Evolutionary conservation across 306 rosid species (phyloP).

Genomic region (Quercus engelmannii): DNA sequence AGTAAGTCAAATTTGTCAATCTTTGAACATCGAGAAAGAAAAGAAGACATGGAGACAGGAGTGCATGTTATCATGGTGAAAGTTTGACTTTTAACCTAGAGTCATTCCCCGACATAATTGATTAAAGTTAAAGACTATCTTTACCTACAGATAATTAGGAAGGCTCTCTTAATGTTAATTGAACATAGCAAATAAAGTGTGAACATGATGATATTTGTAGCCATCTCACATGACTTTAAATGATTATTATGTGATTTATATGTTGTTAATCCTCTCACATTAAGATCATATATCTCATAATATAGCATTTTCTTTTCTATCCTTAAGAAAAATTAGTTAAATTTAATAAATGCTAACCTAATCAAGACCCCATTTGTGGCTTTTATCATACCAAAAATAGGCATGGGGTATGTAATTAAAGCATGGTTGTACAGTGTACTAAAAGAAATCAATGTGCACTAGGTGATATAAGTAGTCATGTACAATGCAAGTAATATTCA

Average conservation of each 20-base stretch:
- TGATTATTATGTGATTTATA: slow-evolving; percentile 26
- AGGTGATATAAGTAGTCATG: no score
- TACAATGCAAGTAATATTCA: no score
- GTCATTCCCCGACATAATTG: slow-evolving; percentile 1
- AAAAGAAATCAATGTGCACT: no score
- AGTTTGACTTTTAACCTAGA: slow-evolving; percentile 22
- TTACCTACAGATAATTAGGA: slow-evolving; percentile 9
- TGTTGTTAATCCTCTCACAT: slow-evolving; percentile 7
- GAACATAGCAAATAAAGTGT: slow-evolving; percentile 10
- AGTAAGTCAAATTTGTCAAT: background rate
- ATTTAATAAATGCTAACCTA: no score
- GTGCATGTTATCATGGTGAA: slow-evolving; percentile 21
- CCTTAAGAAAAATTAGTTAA: no score
- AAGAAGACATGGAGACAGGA: background rate
- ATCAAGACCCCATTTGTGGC: no score
- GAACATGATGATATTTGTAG: slow-evolving; percentile 18
- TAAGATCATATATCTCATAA: no score
- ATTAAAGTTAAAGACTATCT: slow-evolving; percentile 10
- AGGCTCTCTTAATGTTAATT: slow-evolving; percentile 19
- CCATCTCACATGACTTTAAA: slow-evolving; percentile 30
- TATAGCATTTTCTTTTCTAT: no score
- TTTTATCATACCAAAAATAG: no score
- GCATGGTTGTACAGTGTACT: no score
- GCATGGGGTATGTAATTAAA: no score
- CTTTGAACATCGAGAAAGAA: background rate